Conservation (phyloP, 139 green algal species). For the Chlamydomonas sp. region DNA sequence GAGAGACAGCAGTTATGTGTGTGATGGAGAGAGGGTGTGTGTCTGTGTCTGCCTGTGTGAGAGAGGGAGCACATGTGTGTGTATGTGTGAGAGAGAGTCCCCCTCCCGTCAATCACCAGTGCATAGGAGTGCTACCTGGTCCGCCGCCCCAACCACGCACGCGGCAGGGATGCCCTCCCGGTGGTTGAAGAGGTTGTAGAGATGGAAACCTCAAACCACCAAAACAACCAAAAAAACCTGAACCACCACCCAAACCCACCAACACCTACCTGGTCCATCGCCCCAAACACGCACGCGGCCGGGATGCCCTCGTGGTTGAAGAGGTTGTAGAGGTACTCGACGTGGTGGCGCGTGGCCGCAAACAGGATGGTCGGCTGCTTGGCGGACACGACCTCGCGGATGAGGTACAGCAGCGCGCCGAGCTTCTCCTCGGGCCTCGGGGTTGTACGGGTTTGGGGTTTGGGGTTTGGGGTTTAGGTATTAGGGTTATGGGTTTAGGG, state of each 20-base stretch:
- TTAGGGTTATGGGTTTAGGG: too few species aligned
- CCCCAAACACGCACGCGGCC: constrained; percentile 73
- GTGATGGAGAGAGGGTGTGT: neutral
- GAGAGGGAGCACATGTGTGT: too few species aligned
- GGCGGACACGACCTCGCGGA: constrained; percentile 64
- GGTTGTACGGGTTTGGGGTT: too few species aligned
- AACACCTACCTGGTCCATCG: constrained; percentile 87
- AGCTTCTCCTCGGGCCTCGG: constrained; percentile 75
- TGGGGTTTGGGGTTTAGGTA: too few species aligned
- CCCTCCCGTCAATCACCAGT: too few species aligned
- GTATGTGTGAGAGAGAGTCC: too few species aligned
- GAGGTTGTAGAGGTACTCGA: constrained; percentile 82
- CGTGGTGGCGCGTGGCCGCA: constrained; percentile 85
- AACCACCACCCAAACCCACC: too few species aligned
- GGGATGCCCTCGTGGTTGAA: constrained; percentile 62
- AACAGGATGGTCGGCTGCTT: constrained; percentile 81
- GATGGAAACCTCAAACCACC: too few species aligned
- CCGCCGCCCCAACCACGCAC: constrained; percentile 89
- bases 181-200: constrained; percentile 65
- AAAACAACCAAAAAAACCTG: too few species aligned
- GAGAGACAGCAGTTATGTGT: neutral
- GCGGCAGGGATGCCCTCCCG: constrained; percentile 57
- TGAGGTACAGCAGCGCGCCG: constrained; percentile 80
- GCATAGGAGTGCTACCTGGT: too few species aligned
- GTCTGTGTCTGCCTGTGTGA: too few species aligned